Evolutionary conservation across 176 grass and related monocot species (phyloP), one percentile per base, ranked within the genome.

Genomic region (Raddia guianensis): DNA sequence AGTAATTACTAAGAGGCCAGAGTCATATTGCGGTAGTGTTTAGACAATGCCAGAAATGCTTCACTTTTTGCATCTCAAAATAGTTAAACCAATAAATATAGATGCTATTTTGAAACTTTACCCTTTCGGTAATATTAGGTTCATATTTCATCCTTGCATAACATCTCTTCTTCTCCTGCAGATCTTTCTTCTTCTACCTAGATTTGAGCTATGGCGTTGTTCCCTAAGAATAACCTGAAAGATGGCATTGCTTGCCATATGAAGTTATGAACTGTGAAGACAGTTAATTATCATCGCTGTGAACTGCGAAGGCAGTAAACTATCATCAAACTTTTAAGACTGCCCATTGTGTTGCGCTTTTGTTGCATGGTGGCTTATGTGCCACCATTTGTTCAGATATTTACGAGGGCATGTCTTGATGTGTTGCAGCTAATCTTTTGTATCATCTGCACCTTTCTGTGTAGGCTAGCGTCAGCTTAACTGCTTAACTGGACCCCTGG

Each of bases 221-320:
- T 51, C 27, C 43, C 52, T 3, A 37, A 20, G 81, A 50, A 47
- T 14, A 61, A 45, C 33, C 35, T 8, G 14, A 5, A 10, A 20
- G 45, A 50, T 8, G 49, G 13, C 3, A 16, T 21, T 6, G 8
- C 6, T 16, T 43, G 12, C 42, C 18, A 70, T 20, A 42, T 21
- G 68, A 73, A 27, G 40, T 66, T 20, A 42, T 21, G 76, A 73
- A 27, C 59, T 66, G 49, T 73, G 49, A 74, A 66, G 68, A 50
- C 69, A 51, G 51, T 68, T 67, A 80, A 58, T 27, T 59, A 27
- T 67, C 14, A 1, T 59, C 50, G 7, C 48, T 60, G 8, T 12
- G 77, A 76, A 65, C 71, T 21, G 63, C 27, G 21, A 71, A 65
- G 82, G 72, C 65, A 50, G n/a, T 81, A 18, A 89, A 64, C 19